A percentile compares a stretch with the other conserved stretches of the same genome.
Conservation (phyloP, 345 rosid genomes). For the Linum tenue region DNA sequence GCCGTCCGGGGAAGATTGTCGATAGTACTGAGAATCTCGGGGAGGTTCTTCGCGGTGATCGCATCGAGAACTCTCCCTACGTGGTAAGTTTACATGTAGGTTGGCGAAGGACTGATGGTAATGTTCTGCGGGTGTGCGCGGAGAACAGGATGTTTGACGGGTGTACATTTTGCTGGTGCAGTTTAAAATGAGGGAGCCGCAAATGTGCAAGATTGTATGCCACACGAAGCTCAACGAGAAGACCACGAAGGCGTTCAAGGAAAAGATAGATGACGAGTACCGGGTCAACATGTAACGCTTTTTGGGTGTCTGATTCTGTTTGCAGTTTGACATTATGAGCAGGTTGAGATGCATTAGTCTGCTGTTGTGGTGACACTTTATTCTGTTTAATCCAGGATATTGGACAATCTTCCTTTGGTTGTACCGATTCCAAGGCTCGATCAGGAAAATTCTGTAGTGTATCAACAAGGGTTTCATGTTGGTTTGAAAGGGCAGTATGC, state of each 20-base stretch:
- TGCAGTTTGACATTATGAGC: not conserved
- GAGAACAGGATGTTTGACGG: slow-evolving; percentile 10
- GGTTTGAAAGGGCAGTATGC: slow-evolving; percentile 60
- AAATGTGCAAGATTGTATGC: slow-evolving; percentile 53
- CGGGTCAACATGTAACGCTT: slow-evolving; percentile 63
- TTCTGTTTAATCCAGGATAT: slow-evolving; percentile 35
- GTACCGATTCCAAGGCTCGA: slow-evolving; percentile 43
- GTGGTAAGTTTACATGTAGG: slow-evolving; percentile 31
- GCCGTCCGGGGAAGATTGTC: slow-evolving; percentile 49
- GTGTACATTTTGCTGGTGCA: slow-evolving; percentile 21
- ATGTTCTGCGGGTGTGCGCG: not conserved
- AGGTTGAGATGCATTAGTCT: slow-evolving; percentile 1
- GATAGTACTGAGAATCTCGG: slow-evolving; percentile 93
- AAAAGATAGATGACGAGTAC: slow-evolving; percentile 78
- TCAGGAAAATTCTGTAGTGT: slow-evolving; percentile 36
- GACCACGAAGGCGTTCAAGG: slow-evolving; percentile 56
- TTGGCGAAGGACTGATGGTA: not conserved
- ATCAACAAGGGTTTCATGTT: slow-evolving; percentile 57
- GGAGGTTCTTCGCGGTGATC: slow-evolving; percentile 90
- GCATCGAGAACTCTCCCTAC: slow-evolving; percentile 82
- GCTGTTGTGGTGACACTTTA: not conserved
- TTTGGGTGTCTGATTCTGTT: not conserved
- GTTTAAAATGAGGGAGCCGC: slow-evolving; percentile 83
- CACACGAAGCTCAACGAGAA: slow-evolving; percentile 42
- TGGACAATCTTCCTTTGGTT: slow-evolving; percentile 76